phyloP scores from a whole-genome alignment of 768 basidiomycete genomes.

The Boletus subparvulus region DNA sequence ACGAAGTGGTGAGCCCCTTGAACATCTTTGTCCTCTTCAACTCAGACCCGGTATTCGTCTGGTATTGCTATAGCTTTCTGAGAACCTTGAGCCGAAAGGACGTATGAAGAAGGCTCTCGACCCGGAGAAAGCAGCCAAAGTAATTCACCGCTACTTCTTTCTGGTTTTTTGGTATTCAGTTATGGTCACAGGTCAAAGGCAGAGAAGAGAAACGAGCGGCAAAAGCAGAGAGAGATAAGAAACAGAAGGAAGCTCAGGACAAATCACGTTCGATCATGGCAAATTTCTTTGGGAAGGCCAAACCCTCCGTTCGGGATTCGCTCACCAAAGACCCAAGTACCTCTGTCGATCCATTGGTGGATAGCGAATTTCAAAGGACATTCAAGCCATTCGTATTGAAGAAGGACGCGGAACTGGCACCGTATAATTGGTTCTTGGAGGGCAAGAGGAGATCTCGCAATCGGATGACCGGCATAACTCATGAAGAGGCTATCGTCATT shows the following conservation, averaged over 20 bases:
- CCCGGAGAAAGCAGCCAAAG: constrained; percentile 48
- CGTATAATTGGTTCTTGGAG: constrained; percentile 64
- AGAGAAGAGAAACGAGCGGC: constrained; percentile 65
- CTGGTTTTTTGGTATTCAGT: constrained; percentile 4
- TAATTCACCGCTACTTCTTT: constrained; percentile 7
- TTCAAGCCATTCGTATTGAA: constrained; percentile 82
- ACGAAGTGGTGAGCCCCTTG: constrained; percentile 36
- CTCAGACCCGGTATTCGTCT: background rate
- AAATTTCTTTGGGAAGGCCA: constrained; percentile 73
- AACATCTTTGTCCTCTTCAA: background rate
- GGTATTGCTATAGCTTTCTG: constrained; percentile 16
- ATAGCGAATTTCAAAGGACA: constrained; percentile 66
- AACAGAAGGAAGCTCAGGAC: constrained; percentile 64
- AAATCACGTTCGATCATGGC: constrained; percentile 77
- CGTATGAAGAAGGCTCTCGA: constrained; percentile 55
- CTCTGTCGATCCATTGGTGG: constrained; percentile 35
- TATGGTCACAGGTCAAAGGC: constrained; percentile 57
- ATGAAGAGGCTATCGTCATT: constrained; percentile 57
- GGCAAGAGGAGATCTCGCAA: constrained; percentile 26
- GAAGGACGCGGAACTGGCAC: constrained; percentile 72
- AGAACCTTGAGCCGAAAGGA: constrained; percentile 30
- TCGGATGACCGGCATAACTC: constrained; percentile 21
- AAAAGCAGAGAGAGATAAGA: constrained; percentile 70
- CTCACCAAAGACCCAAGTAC: constrained; percentile 28
- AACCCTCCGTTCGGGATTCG: constrained; percentile 29